Percentiles rank a stretch among this genome's conserved stretches.
These are phyloP conservation scores for Neopestalotiopsis sp. DNA, from an alignment of 2,329 filamentous ascomycete species.

Conservation along the genomic window DNA sequence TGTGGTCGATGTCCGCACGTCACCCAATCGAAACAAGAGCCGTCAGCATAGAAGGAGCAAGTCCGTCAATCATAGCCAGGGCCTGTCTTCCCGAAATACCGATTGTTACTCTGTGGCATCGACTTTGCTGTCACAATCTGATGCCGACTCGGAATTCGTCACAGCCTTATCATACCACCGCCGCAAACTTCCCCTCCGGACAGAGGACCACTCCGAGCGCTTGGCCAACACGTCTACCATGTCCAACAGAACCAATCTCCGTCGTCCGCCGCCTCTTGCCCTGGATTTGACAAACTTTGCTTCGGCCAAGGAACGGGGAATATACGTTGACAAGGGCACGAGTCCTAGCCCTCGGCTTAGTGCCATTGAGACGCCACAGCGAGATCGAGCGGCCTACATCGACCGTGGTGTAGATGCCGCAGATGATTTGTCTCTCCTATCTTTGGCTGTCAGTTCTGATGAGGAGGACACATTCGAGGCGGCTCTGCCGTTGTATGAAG, in stretches of 20 bases:
- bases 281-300: slow-evolving; percentile 26
- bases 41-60: slow-evolving; percentile 25
- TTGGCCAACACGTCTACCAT: slow-evolving; percentile 26
- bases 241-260: slow-evolving; percentile 27
- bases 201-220: slow-evolving; percentile 27
- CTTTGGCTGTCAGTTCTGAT: slow-evolving; percentile 19
- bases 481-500: slow-evolving; percentile 58
- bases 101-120: slow-evolving; percentile 31
- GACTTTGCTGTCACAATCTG: slow-evolving; percentile 1
- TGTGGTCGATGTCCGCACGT: slow-evolving; percentile 31
- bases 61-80: slow-evolving; percentile 33
- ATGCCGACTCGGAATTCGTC: neutral
- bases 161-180: neutral
- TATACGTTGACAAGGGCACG: slow-evolving; percentile 26
- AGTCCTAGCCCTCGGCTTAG: slow-evolving; percentile 19
- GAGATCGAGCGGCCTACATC: slow-evolving; percentile 32
- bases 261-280: slow-evolving; percentile 29
- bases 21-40: neutral
- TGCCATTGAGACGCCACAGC: neutral
- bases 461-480: slow-evolving; percentile 40
- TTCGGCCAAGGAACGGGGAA: slow-evolving; percentile 16
- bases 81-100: slow-evolving; percentile 28
- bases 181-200: slow-evolving; percentile 20
- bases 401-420: slow-evolving; percentile 46
- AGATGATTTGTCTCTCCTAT: slow-evolving; percentile 18